Conservation (phyloP, 2,329 filamentous ascomycete genomes). For the Penicillium sp. region DNA sequence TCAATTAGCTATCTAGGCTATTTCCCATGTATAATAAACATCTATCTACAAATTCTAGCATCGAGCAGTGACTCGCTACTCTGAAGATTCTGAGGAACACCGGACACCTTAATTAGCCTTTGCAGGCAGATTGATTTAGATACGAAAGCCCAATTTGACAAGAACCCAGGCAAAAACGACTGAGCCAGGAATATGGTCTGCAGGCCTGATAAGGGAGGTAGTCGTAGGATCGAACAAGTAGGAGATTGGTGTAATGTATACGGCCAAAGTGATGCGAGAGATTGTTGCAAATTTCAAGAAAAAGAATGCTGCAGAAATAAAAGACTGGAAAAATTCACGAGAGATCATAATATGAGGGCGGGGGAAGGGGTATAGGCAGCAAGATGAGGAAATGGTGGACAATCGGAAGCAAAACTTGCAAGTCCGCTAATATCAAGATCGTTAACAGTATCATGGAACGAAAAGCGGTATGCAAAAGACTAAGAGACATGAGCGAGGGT, state of each 20-base stretch:
- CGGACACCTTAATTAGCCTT: constrained; percentile 27
- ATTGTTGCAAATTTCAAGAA: background rate
- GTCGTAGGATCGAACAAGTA: background rate
- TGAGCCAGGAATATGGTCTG: background rate
- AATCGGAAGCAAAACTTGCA: constrained; percentile 11
- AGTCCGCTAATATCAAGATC: constrained; percentile 25
- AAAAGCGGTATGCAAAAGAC: background rate
- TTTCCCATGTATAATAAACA: constrained; percentile 20
- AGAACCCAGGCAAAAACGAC: background rate
- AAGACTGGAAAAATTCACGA: background rate
- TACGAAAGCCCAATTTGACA: constrained; percentile 2
- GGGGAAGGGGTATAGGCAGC: constrained; percentile 22
- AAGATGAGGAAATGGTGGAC: constrained; percentile 10
- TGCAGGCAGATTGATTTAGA: constrained; percentile 26
- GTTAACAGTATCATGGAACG: background rate
- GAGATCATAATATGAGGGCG: constrained; percentile 6
- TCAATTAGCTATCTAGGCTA: background rate
- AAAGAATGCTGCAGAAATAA: background rate
- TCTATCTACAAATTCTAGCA: constrained; percentile 7
- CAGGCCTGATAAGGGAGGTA: constrained; percentile 18
- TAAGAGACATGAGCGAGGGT: background rate
- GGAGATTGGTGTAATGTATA: background rate
- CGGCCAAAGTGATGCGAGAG: background rate
- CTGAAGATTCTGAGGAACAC: constrained; percentile 8
- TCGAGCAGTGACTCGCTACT: constrained; percentile 3